A percentile compares a stretch with the other conserved stretches of the same genome.
phyloP scores from a whole-genome alignment of 768 basidiomycete species.

The Pleurotus citrinopileatus region DNA sequence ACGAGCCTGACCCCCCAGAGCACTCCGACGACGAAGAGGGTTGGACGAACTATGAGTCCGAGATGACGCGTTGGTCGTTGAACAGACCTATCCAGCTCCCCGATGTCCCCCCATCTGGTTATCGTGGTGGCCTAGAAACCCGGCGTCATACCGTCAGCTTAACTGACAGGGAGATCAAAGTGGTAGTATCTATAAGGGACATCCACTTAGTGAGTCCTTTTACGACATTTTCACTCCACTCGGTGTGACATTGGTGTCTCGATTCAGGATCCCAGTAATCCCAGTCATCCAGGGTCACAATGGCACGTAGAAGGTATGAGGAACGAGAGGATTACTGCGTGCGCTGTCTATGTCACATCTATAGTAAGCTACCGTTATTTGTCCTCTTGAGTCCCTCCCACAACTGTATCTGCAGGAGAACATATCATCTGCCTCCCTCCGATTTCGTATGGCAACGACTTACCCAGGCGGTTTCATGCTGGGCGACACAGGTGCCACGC shows the following conservation, averaged over 20 bases:
- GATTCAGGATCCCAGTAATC: slow-evolving; percentile 28
- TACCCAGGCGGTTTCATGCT: slow-evolving; percentile 40
- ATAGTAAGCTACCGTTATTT: slow-evolving; percentile 27
- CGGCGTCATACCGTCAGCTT: slow-evolving; percentile 37
- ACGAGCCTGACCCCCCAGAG: slow-evolving; percentile 47
- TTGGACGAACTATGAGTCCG: slow-evolving; percentile 39
- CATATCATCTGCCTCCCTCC: slow-evolving; percentile 28
- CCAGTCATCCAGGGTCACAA: slow-evolving; percentile 28
- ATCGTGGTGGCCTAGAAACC: slow-evolving; percentile 42
- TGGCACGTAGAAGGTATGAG: slow-evolving; percentile 56
- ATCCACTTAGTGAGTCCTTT: slow-evolving; percentile 35
- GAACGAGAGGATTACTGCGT: slow-evolving; percentile 49
- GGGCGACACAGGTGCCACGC: slow-evolving; percentile 44
- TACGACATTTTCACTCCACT: neutral
- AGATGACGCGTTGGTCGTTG: slow-evolving; percentile 40
- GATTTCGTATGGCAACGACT: slow-evolving; percentile 52
- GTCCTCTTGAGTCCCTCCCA: neutral
- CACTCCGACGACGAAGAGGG: slow-evolving; percentile 48
- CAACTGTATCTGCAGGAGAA: slow-evolving; percentile 35
- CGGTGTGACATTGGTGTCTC: slow-evolving; percentile 6
- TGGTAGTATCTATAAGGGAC: slow-evolving; percentile 39
- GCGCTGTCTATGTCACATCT: slow-evolving; percentile 37
- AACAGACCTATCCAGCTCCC: slow-evolving; percentile 42
- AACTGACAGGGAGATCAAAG: slow-evolving; percentile 35
- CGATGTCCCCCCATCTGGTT: slow-evolving; percentile 40